Evolutionary conservation across 1,284 basidiomycete genomes (phyloP), one percentile per base, ranked within the genome.

Genomic region (Microbotryum lychnidis-dioicae): DNA sequence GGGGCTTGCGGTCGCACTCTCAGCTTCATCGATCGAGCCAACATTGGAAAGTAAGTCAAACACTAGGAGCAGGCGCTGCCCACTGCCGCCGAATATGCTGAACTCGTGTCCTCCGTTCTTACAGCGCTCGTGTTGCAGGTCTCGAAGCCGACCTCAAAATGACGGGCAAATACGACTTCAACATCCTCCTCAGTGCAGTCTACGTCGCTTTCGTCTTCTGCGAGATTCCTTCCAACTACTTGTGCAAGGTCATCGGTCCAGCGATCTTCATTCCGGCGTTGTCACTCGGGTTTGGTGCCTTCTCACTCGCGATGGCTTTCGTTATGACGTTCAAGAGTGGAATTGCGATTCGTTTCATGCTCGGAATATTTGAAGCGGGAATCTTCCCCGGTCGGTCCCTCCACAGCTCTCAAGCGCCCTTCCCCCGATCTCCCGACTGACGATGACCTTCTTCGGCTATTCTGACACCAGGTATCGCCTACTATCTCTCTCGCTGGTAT

Each of bases 401-500:
- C 21, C 27, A 9, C 27, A 9, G 9, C 20, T 50, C 27, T 27
- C 5, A 12, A 27, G 5, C 27, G 27, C 27, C 27, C 27, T 27
- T 27, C 5, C 27, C 27, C 27, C 27, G 27, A 27, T 27, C 27
- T 27, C 27, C 27, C 27, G 27, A 6, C 27, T 27, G 27, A 27
- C 27, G 27, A 27, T 27, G 27, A 27, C 27, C 27, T 27, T 27
- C 6, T 27, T 27, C 27, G 27, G 27, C 27, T 1, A 27, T 27
- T 27, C 27, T 27, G 27, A 27, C 27, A 27, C 27, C 27, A 14
- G 50, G 44, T 1, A 69, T 72, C 44, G 64, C 69, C 1, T 72
- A 60, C 60, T 72, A 73, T 48, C 61, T 73, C 23, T 63, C 62
- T 4, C 49, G 72, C 3, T 73, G 66, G 63, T 73, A 73, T 50